Base-by-base conservation (phyloP, 192 early-diverging fungal genomes). In the Linnemannia elongata region DNA sequence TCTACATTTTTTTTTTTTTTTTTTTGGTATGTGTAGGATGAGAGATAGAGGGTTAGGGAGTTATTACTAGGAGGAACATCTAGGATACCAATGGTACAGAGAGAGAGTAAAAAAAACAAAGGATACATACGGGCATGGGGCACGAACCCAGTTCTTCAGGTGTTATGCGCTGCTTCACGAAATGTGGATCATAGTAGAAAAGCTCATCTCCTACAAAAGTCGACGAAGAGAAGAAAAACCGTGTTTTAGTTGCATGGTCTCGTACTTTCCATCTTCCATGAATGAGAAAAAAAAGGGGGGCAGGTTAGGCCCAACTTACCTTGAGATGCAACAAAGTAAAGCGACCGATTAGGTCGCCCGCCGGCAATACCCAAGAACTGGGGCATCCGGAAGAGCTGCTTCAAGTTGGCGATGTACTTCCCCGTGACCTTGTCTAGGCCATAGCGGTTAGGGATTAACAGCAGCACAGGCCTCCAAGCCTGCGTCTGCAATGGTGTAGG, bases 361-460 rank as follows among this genome's bases (percentile, higher is more conserved):
- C 88, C 88, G 20, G 88, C 83, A 77, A 89, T 89, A 8, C 88
- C 88, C 73, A 89, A 73, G 69, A 89, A 89, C 72, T 89, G 88
- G 33, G 88, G 88, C 22, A 89, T 80, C 12, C 45, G 71, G 71
- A 89, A 89, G 17, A 89, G 72, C 42, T 54, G 45, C 83, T 89
- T 78, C n/a, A 83, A 44, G 63, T 82, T 81, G 18, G 55, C 47
- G 6, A 69, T 57, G 41, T 77, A 74, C 49, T 63, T 81, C 12
- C 49, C 80, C 18, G 69, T 80, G 38, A 81, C 49, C 33, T 54
- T 81, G 12, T 82, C 72, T 5, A 87, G 35, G 5, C 73, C 82
- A 72, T 60, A 89, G 17, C 88, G 81, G 17, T 76, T 66, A 10
- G 88, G 82, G 22, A 89, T 66, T 45, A 89, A 69, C 8, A 89